Percentiles rank a stretch among this genome's conserved stretches.
phyloP scores from a whole-genome alignment of 1,284 basidiomycete genomes.

The Pseudozyma sp. region DNA sequence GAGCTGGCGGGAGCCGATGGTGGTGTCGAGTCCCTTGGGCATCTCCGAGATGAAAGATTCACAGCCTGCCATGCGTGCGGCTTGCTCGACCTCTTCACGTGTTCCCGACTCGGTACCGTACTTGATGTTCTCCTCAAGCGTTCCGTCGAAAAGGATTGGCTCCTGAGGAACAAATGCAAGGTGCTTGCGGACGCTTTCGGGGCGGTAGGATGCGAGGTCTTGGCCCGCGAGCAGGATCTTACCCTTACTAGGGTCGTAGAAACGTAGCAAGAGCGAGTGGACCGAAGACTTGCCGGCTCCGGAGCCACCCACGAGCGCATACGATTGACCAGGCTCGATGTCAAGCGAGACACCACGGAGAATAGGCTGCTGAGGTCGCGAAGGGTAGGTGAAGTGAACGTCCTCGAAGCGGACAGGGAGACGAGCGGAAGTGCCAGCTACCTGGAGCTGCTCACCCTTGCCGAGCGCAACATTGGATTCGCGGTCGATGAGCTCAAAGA shows the following conservation, averaged over 20 bases:
- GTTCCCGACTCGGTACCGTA: constrained; percentile 81
- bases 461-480: constrained; percentile 63
- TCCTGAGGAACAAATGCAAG: constrained; percentile 68
- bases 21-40: constrained; percentile 84
- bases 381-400: constrained; percentile 70
- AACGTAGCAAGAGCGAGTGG: constrained; percentile 86
- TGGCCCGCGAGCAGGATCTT: constrained; percentile 85
- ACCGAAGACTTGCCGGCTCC: constrained; percentile 81
- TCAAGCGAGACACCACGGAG: constrained; percentile 69
- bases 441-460: constrained; percentile 37
- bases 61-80: constrained; percentile 90
- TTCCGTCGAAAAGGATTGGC: constrained; percentile 75
- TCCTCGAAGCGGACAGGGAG: constrained; percentile 69
- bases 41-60: constrained; percentile 89
- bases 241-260: constrained; percentile 89
- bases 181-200: constrained; percentile 68
- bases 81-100: constrained; percentile 84
- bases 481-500: constrained; percentile 90
- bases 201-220: constrained; percentile 87
- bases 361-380: constrained; percentile 67
- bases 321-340: constrained; percentile 67
- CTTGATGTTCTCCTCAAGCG: constrained; percentile 91
- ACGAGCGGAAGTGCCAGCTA: constrained; percentile 11
- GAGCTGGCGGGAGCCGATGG: constrained; percentile 69
- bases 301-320: constrained; percentile 69